These are phyloP conservation scores for Rhodamnia argentea DNA, from an alignment of 345 rosid species.

Conservation along the genomic window DNA sequence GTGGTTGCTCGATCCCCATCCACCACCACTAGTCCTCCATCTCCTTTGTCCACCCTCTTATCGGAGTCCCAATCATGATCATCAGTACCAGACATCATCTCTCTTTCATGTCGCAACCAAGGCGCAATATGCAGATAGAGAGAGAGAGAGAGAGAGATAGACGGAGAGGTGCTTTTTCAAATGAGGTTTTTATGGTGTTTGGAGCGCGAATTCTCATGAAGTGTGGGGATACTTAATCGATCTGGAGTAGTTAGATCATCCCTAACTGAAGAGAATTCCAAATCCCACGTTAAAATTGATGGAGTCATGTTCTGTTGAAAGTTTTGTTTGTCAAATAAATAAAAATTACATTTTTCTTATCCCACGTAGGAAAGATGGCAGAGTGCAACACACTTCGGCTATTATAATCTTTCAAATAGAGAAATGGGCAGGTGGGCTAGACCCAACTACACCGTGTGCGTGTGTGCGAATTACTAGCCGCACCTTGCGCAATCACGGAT, in stretches of 20 bases:
- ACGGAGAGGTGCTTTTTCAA: neutral
- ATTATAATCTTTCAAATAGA: no score
- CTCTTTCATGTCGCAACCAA: neutral
- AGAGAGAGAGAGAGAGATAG: neutral
- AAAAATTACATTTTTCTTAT: no score
- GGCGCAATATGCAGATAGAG: neutral
- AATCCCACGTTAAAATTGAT: neutral
- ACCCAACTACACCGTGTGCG: no score
- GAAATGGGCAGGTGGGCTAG: no score
- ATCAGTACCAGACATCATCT: neutral
- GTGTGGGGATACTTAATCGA: neutral
- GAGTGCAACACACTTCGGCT: no score
- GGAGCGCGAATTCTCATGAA: neutral
- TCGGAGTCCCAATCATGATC: neutral
- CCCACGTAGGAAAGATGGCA: no score
- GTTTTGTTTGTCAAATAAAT: no score
- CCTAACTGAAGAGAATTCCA: neutral
- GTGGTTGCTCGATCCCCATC: neutral
- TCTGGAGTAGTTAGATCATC: neutral
- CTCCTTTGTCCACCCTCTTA: neutral
- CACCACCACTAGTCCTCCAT: neutral
- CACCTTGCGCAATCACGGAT: no score
- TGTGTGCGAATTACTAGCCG: no score
- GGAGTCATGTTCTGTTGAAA: neutral
- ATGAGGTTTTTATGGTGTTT: neutral